Percentiles rank a stretch among this genome's conserved stretches.
Evolutionary conservation across 768 basidiomycete genomes (phyloP).

Genomic region (Flagelloscypha sp.): DNA sequence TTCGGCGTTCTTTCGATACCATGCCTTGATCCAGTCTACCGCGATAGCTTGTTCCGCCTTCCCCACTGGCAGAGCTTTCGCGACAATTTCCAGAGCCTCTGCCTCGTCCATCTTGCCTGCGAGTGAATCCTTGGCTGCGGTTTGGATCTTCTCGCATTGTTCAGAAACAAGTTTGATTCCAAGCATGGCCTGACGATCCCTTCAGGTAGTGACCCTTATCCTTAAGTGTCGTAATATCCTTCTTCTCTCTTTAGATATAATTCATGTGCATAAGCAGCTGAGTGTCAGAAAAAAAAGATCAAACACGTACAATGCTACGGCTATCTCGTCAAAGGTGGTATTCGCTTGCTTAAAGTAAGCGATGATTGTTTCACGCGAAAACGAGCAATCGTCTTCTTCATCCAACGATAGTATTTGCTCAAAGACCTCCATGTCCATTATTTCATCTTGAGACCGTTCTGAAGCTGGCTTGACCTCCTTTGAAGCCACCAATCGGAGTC

Average conservation of each 20-base stretch:
- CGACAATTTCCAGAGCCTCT: constrained; percentile 54
- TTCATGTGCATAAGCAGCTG: constrained; percentile 5
- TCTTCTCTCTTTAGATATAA: constrained; percentile 33
- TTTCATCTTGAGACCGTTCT: too few species aligned
- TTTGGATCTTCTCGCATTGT: constrained; percentile 87
- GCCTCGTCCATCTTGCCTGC: constrained; percentile 10
- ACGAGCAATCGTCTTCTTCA: constrained; percentile 67
- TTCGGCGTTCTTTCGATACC: too few species aligned
- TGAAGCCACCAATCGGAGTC: too few species aligned
- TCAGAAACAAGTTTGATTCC: constrained; percentile 76
- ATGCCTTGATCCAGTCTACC: constrained; percentile 58
- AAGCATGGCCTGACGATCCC: constrained; percentile 90
- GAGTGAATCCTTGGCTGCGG: constrained; percentile 38
- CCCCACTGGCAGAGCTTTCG: constrained; percentile 44
- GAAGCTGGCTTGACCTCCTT: too few species aligned
- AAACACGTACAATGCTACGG: constrained; percentile 62
- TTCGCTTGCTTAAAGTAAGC: constrained; percentile 79
- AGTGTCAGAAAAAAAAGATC: constrained; percentile 4
- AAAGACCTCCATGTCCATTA: constrained; percentile 78
- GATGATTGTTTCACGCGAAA: constrained; percentile 68
- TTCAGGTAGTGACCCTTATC: constrained; percentile 90
- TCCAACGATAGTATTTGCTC: constrained; percentile 86
- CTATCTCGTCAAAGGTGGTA: constrained; percentile 71
- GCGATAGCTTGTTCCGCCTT: constrained; percentile 65
- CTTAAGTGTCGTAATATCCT: constrained; percentile 62